These are phyloP conservation scores for Curvularia eragrostidis DNA, from an alignment of 2,329 filamentous ascomycete species.

Conservation along the genomic window DNA sequence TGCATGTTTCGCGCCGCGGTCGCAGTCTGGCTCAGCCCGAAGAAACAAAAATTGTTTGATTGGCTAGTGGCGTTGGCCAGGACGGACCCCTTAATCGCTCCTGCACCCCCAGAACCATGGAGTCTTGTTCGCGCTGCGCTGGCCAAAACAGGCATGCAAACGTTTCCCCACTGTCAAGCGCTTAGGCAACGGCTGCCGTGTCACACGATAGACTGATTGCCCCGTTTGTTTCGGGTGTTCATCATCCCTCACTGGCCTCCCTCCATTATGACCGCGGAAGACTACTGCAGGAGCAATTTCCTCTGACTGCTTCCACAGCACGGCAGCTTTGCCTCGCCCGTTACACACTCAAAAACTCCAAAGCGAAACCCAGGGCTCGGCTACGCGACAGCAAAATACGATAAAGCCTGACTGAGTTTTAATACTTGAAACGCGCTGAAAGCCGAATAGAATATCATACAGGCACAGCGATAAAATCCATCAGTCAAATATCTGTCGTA, in stretches of 20 bases:
- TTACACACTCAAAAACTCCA: background rate
- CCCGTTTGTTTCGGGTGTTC: conserved; percentile 6
- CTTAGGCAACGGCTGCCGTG: background rate
- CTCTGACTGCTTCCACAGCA: conserved; percentile 1
- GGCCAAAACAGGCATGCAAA: conserved; percentile 5
- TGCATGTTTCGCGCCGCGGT: background rate
- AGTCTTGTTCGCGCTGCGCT: background rate
- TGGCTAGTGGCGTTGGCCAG: conserved; percentile 1
- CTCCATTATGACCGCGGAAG: conserved; percentile 7
- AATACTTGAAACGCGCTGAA: background rate
- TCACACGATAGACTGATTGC: conserved; percentile 1
- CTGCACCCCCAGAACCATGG: conserved; percentile 1
- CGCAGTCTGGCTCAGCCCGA: background rate
- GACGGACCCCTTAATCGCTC: background rate
- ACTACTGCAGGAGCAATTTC: background rate
- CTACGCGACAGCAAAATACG: background rate
- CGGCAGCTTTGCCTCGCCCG: background rate
- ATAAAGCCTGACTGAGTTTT: background rate
- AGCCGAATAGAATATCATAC: background rate
- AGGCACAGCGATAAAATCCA: background rate
- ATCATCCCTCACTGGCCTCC: background rate
- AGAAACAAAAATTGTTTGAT: background rate
- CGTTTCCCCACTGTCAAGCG: conserved; percentile 1
- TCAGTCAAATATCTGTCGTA: background rate
- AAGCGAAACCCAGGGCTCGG: background rate